Evolutionary conservation across 2,329 filamentous ascomycete genomes (phyloP), one percentile per base, ranked within the genome.

Genomic region (Aspergillus aculeatinus): DNA sequence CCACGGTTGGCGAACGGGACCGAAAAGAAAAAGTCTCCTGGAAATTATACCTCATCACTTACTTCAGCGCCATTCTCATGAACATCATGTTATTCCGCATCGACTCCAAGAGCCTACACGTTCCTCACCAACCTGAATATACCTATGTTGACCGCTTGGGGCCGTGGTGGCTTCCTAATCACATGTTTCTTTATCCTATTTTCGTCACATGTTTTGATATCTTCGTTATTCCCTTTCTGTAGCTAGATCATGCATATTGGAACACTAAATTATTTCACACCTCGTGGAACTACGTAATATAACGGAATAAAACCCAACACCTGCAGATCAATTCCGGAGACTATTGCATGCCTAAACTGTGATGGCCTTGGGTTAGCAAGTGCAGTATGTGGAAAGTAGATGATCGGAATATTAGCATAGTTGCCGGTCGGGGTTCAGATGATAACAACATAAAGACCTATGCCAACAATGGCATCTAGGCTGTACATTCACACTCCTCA

Each of bases 211-310:
- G 64, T 64, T 59, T 63, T 63, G 56, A 60, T 62, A 60, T 57
- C n/a, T 55, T 48, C 61, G 55, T 63, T 63, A 62, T 61, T 60
- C 51, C 53, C 33, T 60, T 58, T 62, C 65, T 64, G 63, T 67
- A 66, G 65, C 61, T 67, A 67, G 61, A 64, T 63, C 61, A 60
- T 50, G 51, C 57, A 61, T 48, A 56, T 58, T 49, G 51, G 53
- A 55, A 48, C 53, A 44, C 39, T 19, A 9, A 14, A 31, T 55
- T 33, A 35, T 48, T 48, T 25, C 11, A 29, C 33, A n/a, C 16
- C 31, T n/a, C n/a, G 11, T 25, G 16, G 12, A 29, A 31, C n/a
- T n/a, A 31, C n/a, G 5, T n/a, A 23, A 33, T 4, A 48, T 14
- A 48, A 33, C 19, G 12, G 27, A n/a, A 5, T 23, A 11, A 23